Base-by-base conservation (phyloP, 768 basidiomycete species). In the Rhodotorula graminis region DNA sequence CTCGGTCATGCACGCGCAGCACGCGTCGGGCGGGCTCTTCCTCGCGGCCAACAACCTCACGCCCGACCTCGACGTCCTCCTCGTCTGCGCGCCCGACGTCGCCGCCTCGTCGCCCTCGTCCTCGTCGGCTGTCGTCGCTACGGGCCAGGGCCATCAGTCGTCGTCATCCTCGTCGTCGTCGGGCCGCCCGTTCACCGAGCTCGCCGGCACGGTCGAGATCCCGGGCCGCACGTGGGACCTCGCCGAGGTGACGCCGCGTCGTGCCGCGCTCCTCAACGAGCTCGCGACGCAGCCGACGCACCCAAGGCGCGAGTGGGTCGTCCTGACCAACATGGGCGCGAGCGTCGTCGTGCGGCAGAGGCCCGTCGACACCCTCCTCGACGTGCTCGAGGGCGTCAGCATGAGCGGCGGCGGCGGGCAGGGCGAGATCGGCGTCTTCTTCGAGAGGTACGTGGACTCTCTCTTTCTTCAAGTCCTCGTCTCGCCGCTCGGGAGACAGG, bases 171-270 rank as follows among this genome's bases (percentile, higher is more conserved):
- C 69, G 11, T 65, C 65, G 14, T 55, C 69, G 44, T 46, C 44
- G 14, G 59, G 53, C 2, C 64, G 67, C 16, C 62, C 73, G 15
- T 82, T 93, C 59, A 87, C 87, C 18, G 93, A 95, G 76, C 86
- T 90, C 71, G 89, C 91, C 4, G 87, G 87, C 10, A 78, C 92
- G 37, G 81, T 93, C n/a, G 83, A 88, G 19, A 88, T 94, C 67
- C 88, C 89, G 23, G 93, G 93, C 2, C 83, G 88, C 74, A 91
- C 91, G 14, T 93, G 91, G 90, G 89, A 88, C 37, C 88, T 92
- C 83, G 77, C 72, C 19, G 81, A 82, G 76, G 88, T 89, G 8
- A 75, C 71, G 42, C 33, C 61, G n/a, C 40, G 46, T 2, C 61
- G 61, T 2, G 0, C 56, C 12, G 59, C 27, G 42, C 15, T 69